phyloP scores from a whole-genome alignment of 495 filamentous ascomycete species.

The Aspergillus mulundensis region DNA sequence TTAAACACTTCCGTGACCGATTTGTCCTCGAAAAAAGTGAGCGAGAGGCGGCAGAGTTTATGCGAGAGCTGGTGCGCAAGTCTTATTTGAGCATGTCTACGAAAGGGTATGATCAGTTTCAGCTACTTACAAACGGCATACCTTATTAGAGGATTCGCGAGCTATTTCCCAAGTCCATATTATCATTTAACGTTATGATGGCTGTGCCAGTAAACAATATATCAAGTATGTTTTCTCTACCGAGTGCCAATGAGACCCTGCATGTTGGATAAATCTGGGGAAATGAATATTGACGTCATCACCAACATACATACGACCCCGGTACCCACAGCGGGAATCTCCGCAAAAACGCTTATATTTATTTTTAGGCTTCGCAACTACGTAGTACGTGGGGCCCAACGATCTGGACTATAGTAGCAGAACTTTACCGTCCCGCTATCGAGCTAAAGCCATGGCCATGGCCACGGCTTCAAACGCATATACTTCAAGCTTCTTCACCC shows the following conservation, averaged over 20 bases:
- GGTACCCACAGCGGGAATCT: neutral
- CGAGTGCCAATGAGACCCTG: neutral
- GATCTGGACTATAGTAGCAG: constrained; percentile 71
- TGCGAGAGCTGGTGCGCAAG: constrained; percentile 81
- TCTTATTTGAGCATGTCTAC: constrained; percentile 86
- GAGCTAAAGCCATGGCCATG: constrained; percentile 68
- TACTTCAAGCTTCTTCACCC: constrained; percentile 59
- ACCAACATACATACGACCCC: neutral
- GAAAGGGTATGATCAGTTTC: constrained; percentile 93
- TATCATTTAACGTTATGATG: neutral
- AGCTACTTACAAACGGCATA: constrained; percentile 95
- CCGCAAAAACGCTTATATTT: neutral
- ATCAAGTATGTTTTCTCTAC: no score
- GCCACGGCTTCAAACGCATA: constrained; percentile 68
- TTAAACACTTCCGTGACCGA: constrained; percentile 85
- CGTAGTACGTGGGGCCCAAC: constrained; percentile 83
- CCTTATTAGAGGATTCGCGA: constrained; percentile 57
- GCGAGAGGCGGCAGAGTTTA: constrained; percentile 90
- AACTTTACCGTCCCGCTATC: constrained; percentile 72
- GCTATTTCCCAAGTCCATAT: neutral
- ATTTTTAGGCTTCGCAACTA: constrained; percentile 34
- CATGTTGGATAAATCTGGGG: neutral
- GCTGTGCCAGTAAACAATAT: no score
- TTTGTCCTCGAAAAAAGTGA: constrained; percentile 94
- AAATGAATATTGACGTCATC: neutral